Evolutionary conservation across 2,329 filamentous ascomycete genomes (phyloP).

Genomic region (Microsporum audouinii): DNA sequence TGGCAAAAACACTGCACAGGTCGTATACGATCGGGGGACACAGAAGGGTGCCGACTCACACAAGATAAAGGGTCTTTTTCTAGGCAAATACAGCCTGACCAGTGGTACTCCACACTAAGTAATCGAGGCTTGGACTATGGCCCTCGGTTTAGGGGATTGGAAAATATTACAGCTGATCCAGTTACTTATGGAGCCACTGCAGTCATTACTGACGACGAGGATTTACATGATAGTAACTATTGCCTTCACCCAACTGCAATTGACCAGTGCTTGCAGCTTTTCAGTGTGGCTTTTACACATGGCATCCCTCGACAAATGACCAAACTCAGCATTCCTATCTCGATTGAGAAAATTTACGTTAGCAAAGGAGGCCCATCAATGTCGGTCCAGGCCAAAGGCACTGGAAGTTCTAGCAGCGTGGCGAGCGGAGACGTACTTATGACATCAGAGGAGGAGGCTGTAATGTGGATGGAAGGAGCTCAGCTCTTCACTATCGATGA

Average conservation of each 20-base stretch:
- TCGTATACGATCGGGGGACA: background rate
- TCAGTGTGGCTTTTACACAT: conserved; percentile 1
- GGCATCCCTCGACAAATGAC: background rate
- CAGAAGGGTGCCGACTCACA: background rate
- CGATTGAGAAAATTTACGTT: background rate
- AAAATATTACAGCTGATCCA: background rate
- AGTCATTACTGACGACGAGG: background rate
- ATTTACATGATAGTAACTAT: conserved; percentile 3
- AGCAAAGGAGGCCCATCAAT: background rate
- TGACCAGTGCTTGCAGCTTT: conserved; percentile 15
- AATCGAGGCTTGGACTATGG: conserved; percentile 6
- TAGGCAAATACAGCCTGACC: background rate
- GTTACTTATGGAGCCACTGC: background rate
- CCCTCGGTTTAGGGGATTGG: conserved; percentile 4
- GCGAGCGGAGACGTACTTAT: background rate
- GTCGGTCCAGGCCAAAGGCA: background rate
- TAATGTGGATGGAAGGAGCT: background rate
- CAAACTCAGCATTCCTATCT: background rate
- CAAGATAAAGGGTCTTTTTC: background rate
- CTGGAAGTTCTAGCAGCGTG: background rate
- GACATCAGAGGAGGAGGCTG: background rate
- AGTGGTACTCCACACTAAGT: background rate
- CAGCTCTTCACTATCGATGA: background rate
- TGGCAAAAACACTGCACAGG: background rate
- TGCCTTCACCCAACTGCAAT: conserved; percentile 17